phyloP scores from a whole-genome alignment of 1,284 basidiomycete species.

The Rhodotorula sp. region DNA sequence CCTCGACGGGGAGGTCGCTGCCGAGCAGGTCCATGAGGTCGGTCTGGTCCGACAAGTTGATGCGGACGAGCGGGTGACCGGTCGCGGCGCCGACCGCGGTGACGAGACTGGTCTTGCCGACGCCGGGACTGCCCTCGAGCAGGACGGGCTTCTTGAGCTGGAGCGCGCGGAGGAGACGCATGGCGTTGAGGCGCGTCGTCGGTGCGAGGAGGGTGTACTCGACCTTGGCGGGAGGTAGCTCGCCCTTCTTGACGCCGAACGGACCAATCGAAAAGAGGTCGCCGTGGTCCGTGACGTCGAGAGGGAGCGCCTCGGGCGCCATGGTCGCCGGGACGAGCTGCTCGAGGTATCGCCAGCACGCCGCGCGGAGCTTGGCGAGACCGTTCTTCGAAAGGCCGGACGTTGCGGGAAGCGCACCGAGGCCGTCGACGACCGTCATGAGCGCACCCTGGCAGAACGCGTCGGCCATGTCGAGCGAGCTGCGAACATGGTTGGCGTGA shows the following conservation, averaged over 20 bases:
- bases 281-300: slow-evolving; percentile 40
- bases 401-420: slow-evolving; percentile 48
- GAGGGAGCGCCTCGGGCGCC: slow-evolving; percentile 30
- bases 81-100: slow-evolving; percentile 79
- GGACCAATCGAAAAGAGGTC: slow-evolving; percentile 66
- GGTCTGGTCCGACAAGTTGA: slow-evolving; percentile 98
- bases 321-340: slow-evolving; percentile 27
- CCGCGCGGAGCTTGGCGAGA: slow-evolving; percentile 18
- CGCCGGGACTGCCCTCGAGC: slow-evolving; percentile 95
- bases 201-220: slow-evolving; percentile 83
- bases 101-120: slow-evolving; percentile 97
- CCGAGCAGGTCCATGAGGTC: slow-evolving; percentile 96
- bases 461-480: slow-evolving; percentile 35
- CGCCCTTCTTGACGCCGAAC: slow-evolving; percentile 71
- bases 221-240: slow-evolving; percentile 47
- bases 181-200: slow-evolving; percentile 83
- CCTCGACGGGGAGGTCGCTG: slow-evolving; percentile 92
- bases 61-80: slow-evolving; percentile 82
- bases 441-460: slow-evolving; percentile 53
- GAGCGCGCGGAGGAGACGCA: slow-evolving; percentile 85
- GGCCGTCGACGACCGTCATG: slow-evolving; percentile 52
- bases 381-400: slow-evolving; percentile 40
- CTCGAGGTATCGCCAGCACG: slow-evolving; percentile 37
- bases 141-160: slow-evolving; percentile 90
- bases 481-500: not conserved